Conservation (phyloP, 148 eudicot species). For the Chenopodium formosanum region DNA sequence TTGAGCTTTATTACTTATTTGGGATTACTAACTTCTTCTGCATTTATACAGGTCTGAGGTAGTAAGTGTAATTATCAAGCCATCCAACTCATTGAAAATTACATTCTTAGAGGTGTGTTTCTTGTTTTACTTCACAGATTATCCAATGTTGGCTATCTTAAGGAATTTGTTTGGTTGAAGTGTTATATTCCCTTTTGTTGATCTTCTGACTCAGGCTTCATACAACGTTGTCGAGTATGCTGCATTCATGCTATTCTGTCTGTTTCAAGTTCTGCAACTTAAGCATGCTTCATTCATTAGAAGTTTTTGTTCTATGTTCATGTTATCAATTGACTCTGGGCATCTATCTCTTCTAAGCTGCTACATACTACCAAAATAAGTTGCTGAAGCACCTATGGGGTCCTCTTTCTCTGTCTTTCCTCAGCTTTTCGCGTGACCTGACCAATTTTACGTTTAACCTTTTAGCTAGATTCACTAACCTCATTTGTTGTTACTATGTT, state of each 20-base stretch:
- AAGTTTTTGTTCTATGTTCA: background rate
- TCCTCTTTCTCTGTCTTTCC: background rate
- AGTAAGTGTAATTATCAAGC: slow-evolving; percentile 70
- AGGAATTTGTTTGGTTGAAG: slow-evolving; percentile 13
- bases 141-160: background rate
- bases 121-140: background rate
- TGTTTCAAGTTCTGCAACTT: background rate
- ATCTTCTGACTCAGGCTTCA: background rate
- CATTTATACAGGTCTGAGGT: slow-evolving; percentile 73
- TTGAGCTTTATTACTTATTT: background rate
- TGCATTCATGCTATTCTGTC: background rate
- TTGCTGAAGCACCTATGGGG: background rate
- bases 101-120: slow-evolving; percentile 92
- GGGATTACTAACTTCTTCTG: background rate
- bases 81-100: slow-evolving; percentile 87
- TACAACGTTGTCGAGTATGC: background rate
- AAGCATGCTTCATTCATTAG: background rate
- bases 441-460: background rate
- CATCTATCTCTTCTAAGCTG: background rate
- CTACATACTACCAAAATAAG: background rate
- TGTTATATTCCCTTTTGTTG: too few species aligned
- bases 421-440: background rate
- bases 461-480: background rate
- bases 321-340: background rate
- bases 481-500: background rate